These are phyloP conservation scores for Mortierella sp. DNA, from an alignment of 371 early-diverging fungal genomes.

Conservation along the genomic window DNA sequence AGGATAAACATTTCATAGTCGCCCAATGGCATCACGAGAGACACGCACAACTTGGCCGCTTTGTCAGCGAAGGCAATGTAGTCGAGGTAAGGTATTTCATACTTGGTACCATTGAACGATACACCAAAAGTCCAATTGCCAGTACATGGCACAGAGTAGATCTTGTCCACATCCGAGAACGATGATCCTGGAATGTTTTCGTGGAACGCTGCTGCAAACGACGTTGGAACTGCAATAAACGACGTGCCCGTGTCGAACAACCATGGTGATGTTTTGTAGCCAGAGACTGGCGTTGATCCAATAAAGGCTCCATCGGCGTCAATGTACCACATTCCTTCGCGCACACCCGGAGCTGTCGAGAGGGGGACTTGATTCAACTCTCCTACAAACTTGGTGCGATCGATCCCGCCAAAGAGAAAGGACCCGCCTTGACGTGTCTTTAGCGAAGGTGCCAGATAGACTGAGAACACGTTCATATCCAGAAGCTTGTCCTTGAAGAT, in stretches of 20 bases:
- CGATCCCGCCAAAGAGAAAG: slow-evolving; percentile 52
- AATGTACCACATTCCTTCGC: slow-evolving; percentile 45
- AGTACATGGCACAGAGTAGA: slow-evolving; percentile 39
- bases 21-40: slow-evolving; percentile 46
- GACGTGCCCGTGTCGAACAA: slow-evolving; percentile 53
- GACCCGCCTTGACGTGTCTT: slow-evolving; percentile 32
- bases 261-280: slow-evolving; percentile 44
- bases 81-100: slow-evolving; percentile 42
- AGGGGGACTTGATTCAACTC: slow-evolving; percentile 39
- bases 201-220: slow-evolving; percentile 47
- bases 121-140: slow-evolving; percentile 41
- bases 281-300: slow-evolving; percentile 16
- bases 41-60: slow-evolving; percentile 21
- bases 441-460: slow-evolving; percentile 32
- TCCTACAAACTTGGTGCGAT: slow-evolving; percentile 32
- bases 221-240: slow-evolving; percentile 48
- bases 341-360: slow-evolving; percentile 15
- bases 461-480: slow-evolving; percentile 53
- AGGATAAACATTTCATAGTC: slow-evolving; percentile 49
- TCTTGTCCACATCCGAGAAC: slow-evolving; percentile 16
- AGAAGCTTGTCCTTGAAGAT: slow-evolving; percentile 40
- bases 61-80: slow-evolving; percentile 17
- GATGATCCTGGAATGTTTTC: slow-evolving; percentile 26
- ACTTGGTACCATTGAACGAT: slow-evolving; percentile 35
- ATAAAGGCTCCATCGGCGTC: slow-evolving; percentile 35